Percentiles rank a stretch among this genome's conserved stretches.
These are phyloP conservation scores for Lactarius evosmus DNA, from an alignment of 768 basidiomycete genomes.

Conservation along the genomic window DNA sequence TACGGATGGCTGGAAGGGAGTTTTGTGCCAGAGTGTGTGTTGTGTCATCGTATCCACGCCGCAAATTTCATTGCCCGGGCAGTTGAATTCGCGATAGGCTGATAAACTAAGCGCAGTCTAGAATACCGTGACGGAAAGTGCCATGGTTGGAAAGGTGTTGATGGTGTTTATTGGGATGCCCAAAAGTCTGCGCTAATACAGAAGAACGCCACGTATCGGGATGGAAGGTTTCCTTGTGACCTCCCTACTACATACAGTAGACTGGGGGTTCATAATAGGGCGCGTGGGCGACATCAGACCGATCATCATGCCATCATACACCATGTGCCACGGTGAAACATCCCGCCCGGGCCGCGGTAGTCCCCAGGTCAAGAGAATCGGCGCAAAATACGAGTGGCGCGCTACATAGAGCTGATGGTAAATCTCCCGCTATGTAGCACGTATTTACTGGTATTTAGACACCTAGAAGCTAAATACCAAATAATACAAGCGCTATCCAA, in stretches of 20 bases:
- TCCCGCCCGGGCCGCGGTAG: neutral
- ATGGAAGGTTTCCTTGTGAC: neutral
- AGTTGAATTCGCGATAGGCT: neutral
- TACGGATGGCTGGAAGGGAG: neutral
- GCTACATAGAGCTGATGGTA: no score
- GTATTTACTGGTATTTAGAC: no score
- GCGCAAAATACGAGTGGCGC: neutral
- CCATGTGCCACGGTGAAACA: neutral
- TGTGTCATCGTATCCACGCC: neutral
- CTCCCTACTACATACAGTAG: neutral
- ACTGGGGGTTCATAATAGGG: neutral
- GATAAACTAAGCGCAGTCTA: neutral
- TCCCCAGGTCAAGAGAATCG: neutral
- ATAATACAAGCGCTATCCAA: no score
- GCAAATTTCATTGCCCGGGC: neutral
- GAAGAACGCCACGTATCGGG: neutral
- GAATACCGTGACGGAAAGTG: neutral
- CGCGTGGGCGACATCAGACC: no score
- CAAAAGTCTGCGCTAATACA: neutral
- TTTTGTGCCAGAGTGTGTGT: neutral
- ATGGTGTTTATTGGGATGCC: no score
- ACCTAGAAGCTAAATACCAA: no score
- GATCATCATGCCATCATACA: neutral
- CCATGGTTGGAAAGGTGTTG: neutral
- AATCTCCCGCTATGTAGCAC: no score